These are phyloP conservation scores for Albifimbria verrucaria DNA, from an alignment of 2,329 filamentous ascomycete species.

Conservation along the genomic window DNA sequence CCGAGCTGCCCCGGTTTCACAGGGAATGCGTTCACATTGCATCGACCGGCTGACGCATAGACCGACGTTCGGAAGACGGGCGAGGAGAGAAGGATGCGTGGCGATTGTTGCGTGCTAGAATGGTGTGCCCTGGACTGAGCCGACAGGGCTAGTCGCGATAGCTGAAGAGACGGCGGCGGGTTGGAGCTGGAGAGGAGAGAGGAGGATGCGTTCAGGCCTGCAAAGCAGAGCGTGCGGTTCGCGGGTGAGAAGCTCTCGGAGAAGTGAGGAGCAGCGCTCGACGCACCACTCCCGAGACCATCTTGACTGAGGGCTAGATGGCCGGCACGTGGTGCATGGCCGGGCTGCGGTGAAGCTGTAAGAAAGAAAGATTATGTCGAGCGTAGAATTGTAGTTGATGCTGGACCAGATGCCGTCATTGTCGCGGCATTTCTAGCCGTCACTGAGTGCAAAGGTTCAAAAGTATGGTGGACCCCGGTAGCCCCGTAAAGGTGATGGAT, in stretches of 20 bases:
- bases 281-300: constrained; percentile 48
- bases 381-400: constrained; percentile 18
- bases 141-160: no score
- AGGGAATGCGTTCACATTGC: no score
- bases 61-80: no score
- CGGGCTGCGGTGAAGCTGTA: constrained; percentile 4
- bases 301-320: constrained; percentile 30
- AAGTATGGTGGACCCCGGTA: constrained; percentile 18
- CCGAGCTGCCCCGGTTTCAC: no score
- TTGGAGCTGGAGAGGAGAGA: neutral
- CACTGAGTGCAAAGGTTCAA: constrained; percentile 17
- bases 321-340: constrained; percentile 9
- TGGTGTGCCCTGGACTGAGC: no score
- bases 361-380: constrained; percentile 9
- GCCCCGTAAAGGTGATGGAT: constrained; percentile 3
- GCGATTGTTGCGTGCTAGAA: no score
- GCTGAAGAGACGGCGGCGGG: no score
- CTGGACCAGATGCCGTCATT: constrained; percentile 27
- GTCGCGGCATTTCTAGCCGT: constrained; percentile 29
- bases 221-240: neutral
- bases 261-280: constrained; percentile 46
- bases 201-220: neutral
- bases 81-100: no score
- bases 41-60: no score
- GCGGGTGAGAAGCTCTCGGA: constrained; percentile 24